These are phyloP conservation scores for Baffinella frigidus DNA, from an alignment of 208 protist genomes.

Conservation along the genomic window DNA sequence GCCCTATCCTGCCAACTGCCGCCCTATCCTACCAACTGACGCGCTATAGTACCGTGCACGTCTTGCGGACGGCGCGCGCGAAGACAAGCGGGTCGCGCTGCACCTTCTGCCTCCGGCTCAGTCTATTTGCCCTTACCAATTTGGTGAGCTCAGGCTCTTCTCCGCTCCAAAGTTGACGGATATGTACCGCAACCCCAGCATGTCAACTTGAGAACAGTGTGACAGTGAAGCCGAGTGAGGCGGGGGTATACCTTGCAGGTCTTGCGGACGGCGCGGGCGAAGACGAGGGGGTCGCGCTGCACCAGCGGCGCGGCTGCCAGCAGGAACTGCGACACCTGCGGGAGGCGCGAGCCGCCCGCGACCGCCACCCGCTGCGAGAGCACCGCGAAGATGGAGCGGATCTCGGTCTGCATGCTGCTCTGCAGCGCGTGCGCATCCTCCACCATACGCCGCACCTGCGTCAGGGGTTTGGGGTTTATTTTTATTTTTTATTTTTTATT, in stretches of 20 bases:
- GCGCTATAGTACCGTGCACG: too few relatives aligned
- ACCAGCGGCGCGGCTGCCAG: background rate
- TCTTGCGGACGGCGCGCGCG: background rate
- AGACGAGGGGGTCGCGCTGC: conserved; percentile 2
- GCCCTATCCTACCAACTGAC: too few relatives aligned
- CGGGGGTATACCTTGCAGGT: background rate
- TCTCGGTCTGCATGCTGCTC: conserved; percentile 42
- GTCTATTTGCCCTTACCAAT: too few relatives aligned
- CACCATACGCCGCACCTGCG: background rate
- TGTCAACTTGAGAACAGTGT: too few relatives aligned
- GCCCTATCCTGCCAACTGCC: too few relatives aligned
- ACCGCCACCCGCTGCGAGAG: background rate
- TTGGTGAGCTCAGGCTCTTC: too few relatives aligned
- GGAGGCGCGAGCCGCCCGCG: background rate
- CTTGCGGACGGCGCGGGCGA: background rate
- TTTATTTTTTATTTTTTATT: too few relatives aligned
- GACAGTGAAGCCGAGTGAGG: too few relatives aligned
- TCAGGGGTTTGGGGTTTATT: too few relatives aligned
- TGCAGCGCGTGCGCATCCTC: background rate
- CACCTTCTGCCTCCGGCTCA: too few relatives aligned
- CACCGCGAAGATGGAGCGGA: conserved; percentile 28
- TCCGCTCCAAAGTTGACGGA: too few relatives aligned
- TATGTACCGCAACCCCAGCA: too few relatives aligned
- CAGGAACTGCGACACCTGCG: background rate
- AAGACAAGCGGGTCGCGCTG: conserved; percentile 18